A percentile compares a stretch with the other conserved stretches of the same genome.
phyloP scores from a whole-genome alignment of 352 stramenopile species.

The Elongisporangium prolatum region DNA sequence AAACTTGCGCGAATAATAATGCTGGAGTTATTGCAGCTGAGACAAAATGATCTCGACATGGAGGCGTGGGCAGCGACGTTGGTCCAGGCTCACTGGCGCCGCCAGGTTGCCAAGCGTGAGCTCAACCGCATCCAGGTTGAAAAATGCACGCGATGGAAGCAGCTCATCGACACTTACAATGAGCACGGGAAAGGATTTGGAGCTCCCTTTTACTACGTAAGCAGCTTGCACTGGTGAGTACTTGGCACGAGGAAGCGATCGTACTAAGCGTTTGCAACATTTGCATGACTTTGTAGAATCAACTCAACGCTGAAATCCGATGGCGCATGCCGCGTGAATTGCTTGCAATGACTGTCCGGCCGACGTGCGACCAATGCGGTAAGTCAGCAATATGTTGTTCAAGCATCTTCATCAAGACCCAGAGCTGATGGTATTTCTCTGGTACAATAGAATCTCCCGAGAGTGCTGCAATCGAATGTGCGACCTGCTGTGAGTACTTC shows the following conservation, averaged over 20 bases:
- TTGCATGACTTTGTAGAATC: constrained; percentile 54
- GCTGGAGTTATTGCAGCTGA: constrained; percentile 30
- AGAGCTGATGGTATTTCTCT: constrained; percentile 1
- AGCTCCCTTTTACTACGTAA: constrained; percentile 91
- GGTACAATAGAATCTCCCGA: constrained; percentile 28
- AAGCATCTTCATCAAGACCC: neutral
- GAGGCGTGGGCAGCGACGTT: constrained; percentile 60
- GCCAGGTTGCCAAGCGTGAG: constrained; percentile 26
- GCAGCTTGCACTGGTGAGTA: constrained; percentile 9
- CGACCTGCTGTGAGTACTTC: constrained; percentile 89
- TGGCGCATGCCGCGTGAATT: constrained; percentile 90
- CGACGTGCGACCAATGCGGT: constrained; percentile 88
- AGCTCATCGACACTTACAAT: constrained; percentile 85
- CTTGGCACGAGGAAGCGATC: too few relatives aligned
- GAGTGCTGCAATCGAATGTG: constrained; percentile 80
- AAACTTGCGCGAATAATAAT: constrained; percentile 40
- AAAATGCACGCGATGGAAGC: constrained; percentile 86
- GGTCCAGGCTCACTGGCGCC: constrained; percentile 66
- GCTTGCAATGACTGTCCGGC: constrained; percentile 67
- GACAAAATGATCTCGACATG: constrained; percentile 50
- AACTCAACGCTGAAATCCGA: constrained; percentile 87
- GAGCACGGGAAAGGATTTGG: constrained; percentile 58
- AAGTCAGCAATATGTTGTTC: constrained; percentile 4
- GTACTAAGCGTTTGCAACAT: constrained; percentile 3
- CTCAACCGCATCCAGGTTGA: constrained; percentile 25